Percentiles rank a stretch among this genome's conserved stretches.
Conservation (phyloP, 2,329 filamentous ascomycete species). For the Aspergillus phoenicis region DNA sequence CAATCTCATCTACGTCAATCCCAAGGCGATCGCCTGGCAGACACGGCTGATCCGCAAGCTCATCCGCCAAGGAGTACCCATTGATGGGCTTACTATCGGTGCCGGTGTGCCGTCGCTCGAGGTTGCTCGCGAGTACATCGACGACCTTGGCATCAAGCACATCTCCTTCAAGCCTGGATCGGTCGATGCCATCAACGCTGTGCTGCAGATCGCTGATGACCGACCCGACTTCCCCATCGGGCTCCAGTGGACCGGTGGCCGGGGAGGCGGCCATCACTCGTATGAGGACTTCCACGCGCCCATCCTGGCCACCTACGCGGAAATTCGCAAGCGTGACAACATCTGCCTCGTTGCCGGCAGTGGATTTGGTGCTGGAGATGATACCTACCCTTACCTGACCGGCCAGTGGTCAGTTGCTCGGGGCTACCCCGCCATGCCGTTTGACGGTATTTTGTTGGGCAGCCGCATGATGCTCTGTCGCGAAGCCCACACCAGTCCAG, state of each 20-base stretch:
- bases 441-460: background rate
- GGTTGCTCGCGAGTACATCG: background rate
- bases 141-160: background rate
- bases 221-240: background rate
- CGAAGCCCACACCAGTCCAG: background rate
- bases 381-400: background rate
- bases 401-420: background rate
- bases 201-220: background rate
- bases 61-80: background rate
- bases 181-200: background rate
- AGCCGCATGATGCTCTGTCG: background rate
- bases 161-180: conserved; percentile 2
- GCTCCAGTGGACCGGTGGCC: background rate
- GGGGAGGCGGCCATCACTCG: background rate
- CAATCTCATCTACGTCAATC: background rate
- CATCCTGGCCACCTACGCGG: background rate
- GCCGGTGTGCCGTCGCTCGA: background rate
- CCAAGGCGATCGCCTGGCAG: background rate
- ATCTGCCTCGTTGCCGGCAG: background rate
- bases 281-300: conserved; percentile 1
- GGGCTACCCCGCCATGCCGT: background rate
- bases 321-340: conserved; percentile 1
- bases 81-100: background rate
- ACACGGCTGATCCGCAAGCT: background rate
- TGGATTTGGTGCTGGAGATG: background rate